Conservation (phyloP, 2,329 filamentous ascomycete genomes). For the Stagonosporopsis rhizophila region DNA sequence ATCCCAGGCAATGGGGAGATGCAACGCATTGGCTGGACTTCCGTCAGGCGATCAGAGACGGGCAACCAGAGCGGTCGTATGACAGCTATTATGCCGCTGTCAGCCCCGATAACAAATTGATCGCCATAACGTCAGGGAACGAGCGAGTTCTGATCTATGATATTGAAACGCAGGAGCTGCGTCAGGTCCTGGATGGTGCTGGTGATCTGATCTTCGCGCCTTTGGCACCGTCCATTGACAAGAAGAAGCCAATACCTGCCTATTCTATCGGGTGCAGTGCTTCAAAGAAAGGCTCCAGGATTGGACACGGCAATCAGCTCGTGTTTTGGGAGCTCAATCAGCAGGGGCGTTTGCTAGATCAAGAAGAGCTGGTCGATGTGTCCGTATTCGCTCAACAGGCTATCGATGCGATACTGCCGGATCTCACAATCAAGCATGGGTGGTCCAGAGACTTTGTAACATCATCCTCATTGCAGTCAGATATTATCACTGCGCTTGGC, state of each 20-base stretch:
- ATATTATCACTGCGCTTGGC: slow-evolving; percentile 29
- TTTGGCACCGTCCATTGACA: neutral
- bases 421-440: slow-evolving; percentile 34
- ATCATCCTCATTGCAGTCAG: slow-evolving; percentile 27
- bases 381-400: slow-evolving; percentile 32
- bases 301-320: slow-evolving; percentile 16
- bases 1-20: slow-evolving; percentile 27
- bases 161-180: slow-evolving; percentile 29
- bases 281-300: neutral
- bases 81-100: slow-evolving; percentile 23
- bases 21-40: slow-evolving; percentile 22
- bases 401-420: slow-evolving; percentile 34
- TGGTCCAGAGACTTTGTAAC: slow-evolving; percentile 37
- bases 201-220: slow-evolving; percentile 29
- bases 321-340: slow-evolving; percentile 40
- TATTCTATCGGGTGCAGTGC: slow-evolving; percentile 34
- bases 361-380: slow-evolving; percentile 38
- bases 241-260: slow-evolving; percentile 11
- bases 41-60: slow-evolving; percentile 1
- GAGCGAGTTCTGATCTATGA: slow-evolving; percentile 32
- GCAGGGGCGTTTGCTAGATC: slow-evolving; percentile 34
- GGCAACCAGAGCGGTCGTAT: neutral
- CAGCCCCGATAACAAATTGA: slow-evolving; percentile 31
- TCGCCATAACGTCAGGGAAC: slow-evolving; percentile 29
- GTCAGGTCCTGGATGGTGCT: slow-evolving; percentile 34